phyloP scores from a whole-genome alignment of 2,329 filamentous ascomycete genomes.

The Trichoderma arundinaceum region DNA sequence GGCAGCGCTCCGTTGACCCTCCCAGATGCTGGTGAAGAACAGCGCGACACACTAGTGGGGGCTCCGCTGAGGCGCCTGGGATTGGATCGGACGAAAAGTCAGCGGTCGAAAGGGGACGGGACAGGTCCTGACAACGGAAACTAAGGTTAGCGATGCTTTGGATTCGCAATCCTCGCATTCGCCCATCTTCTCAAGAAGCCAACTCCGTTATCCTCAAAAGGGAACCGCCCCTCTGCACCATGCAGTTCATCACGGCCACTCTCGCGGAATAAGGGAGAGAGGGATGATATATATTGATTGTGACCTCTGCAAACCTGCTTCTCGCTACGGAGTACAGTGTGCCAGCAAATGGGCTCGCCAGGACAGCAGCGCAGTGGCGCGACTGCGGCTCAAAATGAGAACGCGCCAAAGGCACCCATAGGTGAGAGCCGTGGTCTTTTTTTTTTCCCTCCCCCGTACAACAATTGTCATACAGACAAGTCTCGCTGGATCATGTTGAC shows the following conservation, averaged over 20 bases:
- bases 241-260: constrained; percentile 7
- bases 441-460: neutral
- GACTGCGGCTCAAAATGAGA: constrained; percentile 18
- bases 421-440: constrained; percentile 10
- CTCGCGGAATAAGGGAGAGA: constrained; percentile 8
- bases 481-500: neutral
- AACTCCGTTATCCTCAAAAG: constrained; percentile 8
- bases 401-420: constrained; percentile 22
- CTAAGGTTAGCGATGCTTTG: neutral
- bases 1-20: constrained; percentile 10
- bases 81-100: constrained; percentile 24
- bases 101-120: constrained; percentile 23
- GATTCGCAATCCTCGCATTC: neutral
- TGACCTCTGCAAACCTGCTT: neutral
- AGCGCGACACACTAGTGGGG: constrained; percentile 17
- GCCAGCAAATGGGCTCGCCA: constrained; percentile 25
- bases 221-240: neutral
- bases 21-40: neutral
- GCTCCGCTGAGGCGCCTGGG: constrained; percentile 20
- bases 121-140: neutral
- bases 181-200: neutral
- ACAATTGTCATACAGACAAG: neutral
- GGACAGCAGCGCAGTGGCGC: constrained; percentile 22
- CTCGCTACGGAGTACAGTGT: neutral
- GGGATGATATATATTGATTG: constrained; percentile 16